Base-by-base conservation (phyloP, 768 basidiomycete species). In the Boletus rubroflammeus region DNA sequence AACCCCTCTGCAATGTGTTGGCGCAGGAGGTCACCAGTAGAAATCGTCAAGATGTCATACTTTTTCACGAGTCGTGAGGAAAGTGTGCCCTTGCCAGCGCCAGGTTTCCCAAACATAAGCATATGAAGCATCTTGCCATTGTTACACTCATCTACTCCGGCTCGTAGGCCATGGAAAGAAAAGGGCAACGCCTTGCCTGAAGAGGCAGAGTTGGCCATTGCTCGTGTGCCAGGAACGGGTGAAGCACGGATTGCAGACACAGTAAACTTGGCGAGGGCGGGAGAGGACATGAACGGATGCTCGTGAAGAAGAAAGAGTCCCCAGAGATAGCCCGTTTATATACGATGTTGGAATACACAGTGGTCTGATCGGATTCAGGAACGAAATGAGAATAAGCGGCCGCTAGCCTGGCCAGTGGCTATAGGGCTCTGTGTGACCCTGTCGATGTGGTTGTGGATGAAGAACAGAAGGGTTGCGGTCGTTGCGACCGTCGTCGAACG, bases 41-140 rank as follows among this genome's bases (percentile, higher is more conserved):
- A 92, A 46, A 95, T 71, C 8, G 84, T 80, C 40, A 86, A 61
- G 49, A 95, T 81, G 64, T 91, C 85, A 67, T 90, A 93, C 68
- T 90, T 89, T 58, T 84, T 79, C 53, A 90, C 82, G 28, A 96
- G 79, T 40, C 86, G 80, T 15, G 80, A 77, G 2, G 88, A 79
- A 39, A 94, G 78, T 0, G 93, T 96, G 32, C 93, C 93, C 75
- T 96, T 90, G 53, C 88, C 88, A 44, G 87, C 82, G 26, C 88
- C 88, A 2, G 79, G 81, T 65, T 82, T 82, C 8, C 81, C 81
- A 61, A 82, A 82, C 72, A 82, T 76, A 55, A 82, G 66, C 78
- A 82, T 81, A 11, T 81, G 71, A 46, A 81, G 60, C 32, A 65
- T 55, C 35, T 62, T 62, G 25, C 51, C 57, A 54, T 75, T 17